Conservation (phyloP, 1,139 yeast species). For the Blastobotrys niveus region DNA sequence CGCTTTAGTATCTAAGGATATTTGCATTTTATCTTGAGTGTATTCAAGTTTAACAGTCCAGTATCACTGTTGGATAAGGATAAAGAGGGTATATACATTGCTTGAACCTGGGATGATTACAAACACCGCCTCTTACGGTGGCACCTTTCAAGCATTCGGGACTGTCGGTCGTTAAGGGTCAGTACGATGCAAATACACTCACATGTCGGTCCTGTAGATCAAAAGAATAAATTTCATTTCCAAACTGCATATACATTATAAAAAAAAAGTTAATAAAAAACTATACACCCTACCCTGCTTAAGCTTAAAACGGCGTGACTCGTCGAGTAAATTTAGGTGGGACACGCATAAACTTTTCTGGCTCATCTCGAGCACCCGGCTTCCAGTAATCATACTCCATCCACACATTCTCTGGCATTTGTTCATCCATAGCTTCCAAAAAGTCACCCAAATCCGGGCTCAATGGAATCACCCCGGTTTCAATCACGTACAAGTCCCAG, state of each 20-base stretch:
- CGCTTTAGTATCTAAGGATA: no score
- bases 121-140: no score
- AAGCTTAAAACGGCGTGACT: conserved; percentile 19
- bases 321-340: conserved; percentile 9
- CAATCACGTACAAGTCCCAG: conserved; percentile 52
- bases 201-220: neutral
- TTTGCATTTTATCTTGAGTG: no score
- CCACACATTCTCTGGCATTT: conserved; percentile 13
- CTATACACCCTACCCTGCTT: neutral
- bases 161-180: no score
- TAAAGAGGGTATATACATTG: no score
- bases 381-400: conserved; percentile 15
- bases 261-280: no score
- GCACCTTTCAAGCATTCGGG: no score
- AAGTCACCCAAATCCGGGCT: conserved; percentile 15
- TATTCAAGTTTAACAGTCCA: no score
- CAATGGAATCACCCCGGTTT: conserved; percentile 47
- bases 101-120: no score
- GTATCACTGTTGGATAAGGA: no score
- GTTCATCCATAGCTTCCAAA: conserved; percentile 14
- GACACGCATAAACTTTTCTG: conserved; percentile 7
- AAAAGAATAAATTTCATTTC: neutral
- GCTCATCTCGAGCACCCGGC: conserved; percentile 13
- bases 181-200: no score
- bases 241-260: neutral